Evolutionary conservation across 1,284 basidiomycete genomes (phyloP), one percentile per base, ranked within the genome.

Genomic region (Ustilago trichophora): DNA sequence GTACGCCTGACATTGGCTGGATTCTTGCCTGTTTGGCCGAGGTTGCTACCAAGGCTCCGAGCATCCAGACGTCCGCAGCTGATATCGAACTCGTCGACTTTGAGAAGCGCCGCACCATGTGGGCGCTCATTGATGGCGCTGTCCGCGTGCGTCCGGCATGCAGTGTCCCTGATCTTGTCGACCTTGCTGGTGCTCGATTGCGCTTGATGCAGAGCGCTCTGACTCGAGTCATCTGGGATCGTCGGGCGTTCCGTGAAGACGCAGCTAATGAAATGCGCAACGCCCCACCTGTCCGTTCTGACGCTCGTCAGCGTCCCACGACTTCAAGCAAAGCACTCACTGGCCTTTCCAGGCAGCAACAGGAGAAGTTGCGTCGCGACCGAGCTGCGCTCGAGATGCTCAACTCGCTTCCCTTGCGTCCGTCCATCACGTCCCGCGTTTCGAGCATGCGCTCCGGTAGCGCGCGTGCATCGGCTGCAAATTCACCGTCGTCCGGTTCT

Each of bases 1-100:
- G 64, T 6, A 77, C 75, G 15, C 74, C 74, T 0, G 79, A 81
- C 50, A 64, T 79, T 33, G 76, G 74, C 34, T 81, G 79, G 79
- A 55, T 77, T 21, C 66, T 81, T 9, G 47, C 60, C 15, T 75
- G 68, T 22, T 47, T 80, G 16, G 78, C 78, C 8, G 57, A 80
- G 26, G 73, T 58, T 2, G 64, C 53, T 5, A 71, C 64, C 15
- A 63, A 57, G 27, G 55, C 63, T 10, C 54, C 65, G 11, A 58
- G 53, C 36, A 43, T 50, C 13, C 46, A 49, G n/a, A 41, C 41
- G 1, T 32, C 41, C 6, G 34, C 53, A n/a, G 41, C 59, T 10
- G 64, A 73, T 10, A 57, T 69, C 40, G 55, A 69, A 34, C 53
- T 77, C 10, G 52, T 81, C 27, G 69, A 75, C 43, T 78, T 77